These are phyloP conservation scores for Candida ulmi DNA, from an alignment of 805 yeast species.

Conservation along the genomic window DNA sequence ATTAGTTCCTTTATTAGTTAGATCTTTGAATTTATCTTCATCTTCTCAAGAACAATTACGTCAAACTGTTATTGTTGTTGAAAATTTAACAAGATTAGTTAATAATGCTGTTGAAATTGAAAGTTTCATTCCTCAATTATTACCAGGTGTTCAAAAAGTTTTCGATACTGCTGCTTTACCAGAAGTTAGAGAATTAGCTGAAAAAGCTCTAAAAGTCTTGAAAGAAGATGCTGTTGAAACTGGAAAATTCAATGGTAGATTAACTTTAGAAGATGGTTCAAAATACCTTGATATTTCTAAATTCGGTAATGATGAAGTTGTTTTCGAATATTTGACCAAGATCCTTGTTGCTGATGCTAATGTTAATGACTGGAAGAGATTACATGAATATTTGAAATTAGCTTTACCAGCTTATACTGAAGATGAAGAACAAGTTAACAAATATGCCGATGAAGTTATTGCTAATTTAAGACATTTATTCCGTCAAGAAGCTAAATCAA, in stretches of 20 bases:
- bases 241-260: constrained; percentile 74
- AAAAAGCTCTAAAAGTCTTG: constrained; percentile 77
- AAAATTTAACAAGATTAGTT: constrained; percentile 90
- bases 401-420: constrained; percentile 32
- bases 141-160: constrained; percentile 91
- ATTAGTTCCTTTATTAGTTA: constrained; percentile 86
- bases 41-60: constrained; percentile 94
- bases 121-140: constrained; percentile 73
- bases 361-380: constrained; percentile 66
- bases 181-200: constrained; percentile 91
- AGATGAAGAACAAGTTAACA: constrained; percentile 29
- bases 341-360: constrained; percentile 59
- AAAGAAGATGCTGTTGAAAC: constrained; percentile 72
- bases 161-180: constrained; percentile 89
- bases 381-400: constrained; percentile 47
- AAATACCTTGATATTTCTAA: constrained; percentile 32
- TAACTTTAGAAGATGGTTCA: constrained; percentile 48
- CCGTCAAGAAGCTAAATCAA: constrained; percentile 49
- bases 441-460: constrained; percentile 40
- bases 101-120: constrained; percentile 91
- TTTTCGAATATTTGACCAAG: constrained; percentile 44
- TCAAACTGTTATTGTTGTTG: constrained; percentile 94
- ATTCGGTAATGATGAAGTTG: constrained; percentile 30
- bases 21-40: constrained; percentile 76
- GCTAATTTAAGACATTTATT: constrained; percentile 46